Conservation (phyloP, 768 basidiomycete genomes). For the Russula griseocarnosa region DNA sequence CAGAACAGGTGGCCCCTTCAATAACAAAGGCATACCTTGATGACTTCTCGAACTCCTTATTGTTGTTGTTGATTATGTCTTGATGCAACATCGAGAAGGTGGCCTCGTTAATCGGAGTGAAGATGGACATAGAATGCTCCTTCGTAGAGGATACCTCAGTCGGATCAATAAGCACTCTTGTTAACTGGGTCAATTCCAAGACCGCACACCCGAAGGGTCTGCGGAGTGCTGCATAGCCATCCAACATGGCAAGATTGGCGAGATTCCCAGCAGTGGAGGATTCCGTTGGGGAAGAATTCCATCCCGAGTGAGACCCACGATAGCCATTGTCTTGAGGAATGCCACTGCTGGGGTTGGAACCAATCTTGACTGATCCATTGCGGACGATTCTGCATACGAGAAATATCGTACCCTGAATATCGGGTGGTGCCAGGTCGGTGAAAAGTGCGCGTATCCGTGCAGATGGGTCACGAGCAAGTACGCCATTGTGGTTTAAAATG, state of each 20-base stretch:
- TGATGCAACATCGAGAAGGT: slow-evolving; percentile 93
- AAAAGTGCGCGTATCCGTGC: slow-evolving; percentile 82
- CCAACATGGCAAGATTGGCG: slow-evolving; percentile 27
- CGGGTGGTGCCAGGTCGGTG: slow-evolving; percentile 79
- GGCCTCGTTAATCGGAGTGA: slow-evolving; percentile 73
- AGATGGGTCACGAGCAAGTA: slow-evolving; percentile 72
- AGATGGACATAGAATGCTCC: slow-evolving; percentile 88
- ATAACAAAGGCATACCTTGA: slow-evolving; percentile 50
- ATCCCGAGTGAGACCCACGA: slow-evolving; percentile 52
- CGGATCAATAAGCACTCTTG: slow-evolving; percentile 61
- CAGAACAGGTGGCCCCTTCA: slow-evolving; percentile 4
- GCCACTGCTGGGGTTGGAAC: slow-evolving; percentile 49
- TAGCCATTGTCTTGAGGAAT: slow-evolving; percentile 43
- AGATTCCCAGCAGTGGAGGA: slow-evolving; percentile 9
- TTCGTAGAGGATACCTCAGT: slow-evolving; percentile 57
- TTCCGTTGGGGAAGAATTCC: slow-evolving; percentile 7
- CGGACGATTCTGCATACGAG: slow-evolving; percentile 89
- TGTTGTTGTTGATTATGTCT: slow-evolving; percentile 79
- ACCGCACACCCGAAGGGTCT: slow-evolving; percentile 97
- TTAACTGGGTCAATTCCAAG: slow-evolving; percentile 74
- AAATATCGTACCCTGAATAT: slow-evolving; percentile 81
- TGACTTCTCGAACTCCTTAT: slow-evolving; percentile 78
- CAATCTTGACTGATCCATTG: slow-evolving; percentile 80
- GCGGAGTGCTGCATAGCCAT: slow-evolving; percentile 50
- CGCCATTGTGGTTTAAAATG: slow-evolving; percentile 88